Evolutionary conservation across 2,329 filamentous ascomycete species (phyloP).

Genomic region (Fusarium musae): DNA sequence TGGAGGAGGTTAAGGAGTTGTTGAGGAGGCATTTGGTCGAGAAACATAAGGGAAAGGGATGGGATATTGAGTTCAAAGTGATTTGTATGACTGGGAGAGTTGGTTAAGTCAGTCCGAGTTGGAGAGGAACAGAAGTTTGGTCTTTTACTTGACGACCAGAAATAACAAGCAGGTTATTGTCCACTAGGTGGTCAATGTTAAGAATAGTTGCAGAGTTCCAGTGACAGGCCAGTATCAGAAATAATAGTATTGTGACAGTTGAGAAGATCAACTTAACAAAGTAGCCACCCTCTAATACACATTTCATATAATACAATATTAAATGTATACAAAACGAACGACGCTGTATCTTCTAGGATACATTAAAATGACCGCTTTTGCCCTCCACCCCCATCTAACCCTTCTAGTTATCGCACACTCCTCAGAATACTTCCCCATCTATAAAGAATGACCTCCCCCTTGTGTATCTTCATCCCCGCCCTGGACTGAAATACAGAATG

Average conservation of each 20-base stretch:
- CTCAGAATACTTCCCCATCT: background rate
- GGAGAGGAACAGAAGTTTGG: no score
- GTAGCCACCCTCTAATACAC: conserved; percentile 1
- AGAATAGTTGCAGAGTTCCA: background rate
- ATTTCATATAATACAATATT: conserved; percentile 3
- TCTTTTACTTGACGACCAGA: background rate
- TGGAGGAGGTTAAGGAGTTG: conserved; percentile 51
- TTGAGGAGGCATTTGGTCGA: conserved; percentile 52
- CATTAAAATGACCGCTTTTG: conserved; percentile 3
- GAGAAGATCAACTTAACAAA: background rate
- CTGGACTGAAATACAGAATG: conserved; percentile 4
- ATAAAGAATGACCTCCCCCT: conserved; percentile 13
- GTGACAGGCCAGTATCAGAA: background rate
- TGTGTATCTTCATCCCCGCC: conserved; percentile 9
- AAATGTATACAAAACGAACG: background rate
- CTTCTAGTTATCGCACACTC: background rate
- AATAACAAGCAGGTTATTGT: background rate
- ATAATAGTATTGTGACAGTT: background rate
- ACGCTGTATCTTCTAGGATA: background rate
- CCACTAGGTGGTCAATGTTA: background rate
- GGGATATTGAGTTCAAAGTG: conserved; percentile 40
- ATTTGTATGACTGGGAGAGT: conserved; percentile 44
- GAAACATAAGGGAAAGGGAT: conserved; percentile 50
- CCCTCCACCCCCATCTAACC: background rate
- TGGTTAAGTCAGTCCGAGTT: background rate